These are phyloP conservation scores for Tricholoma matsutake DNA, from an alignment of 768 basidiomycete species.

Conservation along the genomic window DNA sequence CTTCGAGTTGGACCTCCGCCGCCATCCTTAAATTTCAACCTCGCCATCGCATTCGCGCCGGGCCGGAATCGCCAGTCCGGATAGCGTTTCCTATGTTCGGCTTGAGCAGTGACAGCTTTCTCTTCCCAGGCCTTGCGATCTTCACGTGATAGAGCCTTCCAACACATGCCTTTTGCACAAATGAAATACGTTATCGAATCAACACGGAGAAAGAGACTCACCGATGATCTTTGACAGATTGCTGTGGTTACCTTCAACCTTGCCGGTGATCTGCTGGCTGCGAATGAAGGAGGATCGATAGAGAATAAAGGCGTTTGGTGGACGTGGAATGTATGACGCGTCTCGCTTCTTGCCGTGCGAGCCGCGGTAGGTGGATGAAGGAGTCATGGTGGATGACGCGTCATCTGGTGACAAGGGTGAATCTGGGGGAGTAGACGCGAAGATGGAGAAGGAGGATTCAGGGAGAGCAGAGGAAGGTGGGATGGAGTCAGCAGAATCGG, in stretches of 20 bases:
- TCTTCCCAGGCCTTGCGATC: constrained; percentile 77
- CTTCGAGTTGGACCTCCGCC: constrained; percentile 10
- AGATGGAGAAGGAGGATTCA: constrained; percentile 12
- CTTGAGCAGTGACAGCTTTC: constrained; percentile 66
- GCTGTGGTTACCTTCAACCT: constrained; percentile 78
- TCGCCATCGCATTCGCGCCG: constrained; percentile 43
- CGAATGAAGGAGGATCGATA: constrained; percentile 78
- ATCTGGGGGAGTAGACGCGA: constrained; percentile 18
- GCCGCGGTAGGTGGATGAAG: constrained; percentile 30
- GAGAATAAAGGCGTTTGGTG: constrained; percentile 84
- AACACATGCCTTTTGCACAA: constrained; percentile 59
- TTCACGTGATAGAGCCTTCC: constrained; percentile 65
- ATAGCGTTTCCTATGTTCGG: constrained; percentile 69
- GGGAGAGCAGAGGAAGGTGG: constrained; percentile 11
- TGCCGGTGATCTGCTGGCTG: constrained; percentile 68
- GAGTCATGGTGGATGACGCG: constrained; percentile 17
- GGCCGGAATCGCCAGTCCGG: constrained; percentile 84
- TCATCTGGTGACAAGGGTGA: neutral
- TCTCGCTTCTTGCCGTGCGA: constrained; percentile 64
- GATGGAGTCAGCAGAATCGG: constrained; percentile 17
- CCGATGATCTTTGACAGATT: constrained; percentile 82
- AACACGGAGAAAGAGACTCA: constrained; percentile 26
- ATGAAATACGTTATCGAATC: neutral
- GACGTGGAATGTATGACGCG: constrained; percentile 75
- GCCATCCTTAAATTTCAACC: constrained; percentile 34